Percentiles rank a stretch among this genome's conserved stretches.
Conservation (phyloP, 305 asterid genomes). For the Solanum hybrid region DNA sequence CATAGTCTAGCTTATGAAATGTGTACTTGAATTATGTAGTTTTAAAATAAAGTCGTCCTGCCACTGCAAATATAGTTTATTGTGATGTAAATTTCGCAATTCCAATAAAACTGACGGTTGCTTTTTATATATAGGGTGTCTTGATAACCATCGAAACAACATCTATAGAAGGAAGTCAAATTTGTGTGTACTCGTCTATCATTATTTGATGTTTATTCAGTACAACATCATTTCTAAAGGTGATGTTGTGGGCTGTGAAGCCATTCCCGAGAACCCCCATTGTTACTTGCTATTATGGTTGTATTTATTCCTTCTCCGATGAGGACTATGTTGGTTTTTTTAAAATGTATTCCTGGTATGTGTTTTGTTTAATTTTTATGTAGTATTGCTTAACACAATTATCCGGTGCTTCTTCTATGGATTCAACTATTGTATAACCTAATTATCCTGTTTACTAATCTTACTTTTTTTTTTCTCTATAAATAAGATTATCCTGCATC, state of each 20-base stretch:
- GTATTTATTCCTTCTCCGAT: neutral
- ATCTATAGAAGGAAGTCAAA: neutral
- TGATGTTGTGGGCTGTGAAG: neutral
- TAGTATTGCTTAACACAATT: neutral
- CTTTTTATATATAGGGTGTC: neutral
- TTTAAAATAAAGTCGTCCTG: neutral
- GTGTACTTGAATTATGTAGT: neutral
- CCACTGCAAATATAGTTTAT: neutral
- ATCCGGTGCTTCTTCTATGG: neutral
- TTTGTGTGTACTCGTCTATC: neutral
- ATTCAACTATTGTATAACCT: neutral
- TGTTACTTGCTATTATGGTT: neutral
- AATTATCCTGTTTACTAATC: neutral
- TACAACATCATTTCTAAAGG: neutral
- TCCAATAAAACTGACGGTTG: neutral
- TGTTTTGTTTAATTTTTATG: neutral
- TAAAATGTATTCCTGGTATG: neutral
- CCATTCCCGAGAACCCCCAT: neutral
- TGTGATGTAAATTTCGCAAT: neutral
- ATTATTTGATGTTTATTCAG: neutral
- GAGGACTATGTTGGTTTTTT: neutral
- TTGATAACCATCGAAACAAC: neutral
- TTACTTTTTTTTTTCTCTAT: neutral
- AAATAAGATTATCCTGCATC: neutral
- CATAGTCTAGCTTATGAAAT: neutral